Conservation (phyloP, 495 filamentous ascomycete species). For the Trichocladium uniseriatum region DNA sequence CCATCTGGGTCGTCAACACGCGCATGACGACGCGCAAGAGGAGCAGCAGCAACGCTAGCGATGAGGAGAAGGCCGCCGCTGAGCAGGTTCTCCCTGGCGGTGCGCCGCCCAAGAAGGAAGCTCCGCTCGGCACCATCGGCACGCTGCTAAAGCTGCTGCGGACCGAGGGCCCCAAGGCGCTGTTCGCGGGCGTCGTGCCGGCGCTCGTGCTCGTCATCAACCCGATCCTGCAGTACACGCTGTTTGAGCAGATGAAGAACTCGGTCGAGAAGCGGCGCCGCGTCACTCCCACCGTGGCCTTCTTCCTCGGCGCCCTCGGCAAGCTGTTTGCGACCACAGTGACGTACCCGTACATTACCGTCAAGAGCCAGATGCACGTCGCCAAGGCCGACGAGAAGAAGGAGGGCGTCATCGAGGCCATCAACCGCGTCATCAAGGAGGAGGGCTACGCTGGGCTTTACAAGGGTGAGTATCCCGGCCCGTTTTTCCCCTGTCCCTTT, state of each 20-base stretch:
- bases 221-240: conserved; percentile 95
- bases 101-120: conserved; percentile 13
- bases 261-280: conserved; percentile 39
- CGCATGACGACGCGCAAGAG: conserved; percentile 86
- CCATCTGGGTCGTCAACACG: conserved; percentile 98
- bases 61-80: conserved; percentile 44
- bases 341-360: conserved; percentile 96
- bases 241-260: conserved; percentile 94
- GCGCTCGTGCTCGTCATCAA: conserved; percentile 93
- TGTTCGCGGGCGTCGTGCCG: conserved; percentile 89
- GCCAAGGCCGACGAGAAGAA: conserved; percentile 52
- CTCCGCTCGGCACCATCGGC: conserved; percentile 59
- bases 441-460: conserved; percentile 88
- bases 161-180: conserved; percentile 69
- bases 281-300: conserved; percentile 77
- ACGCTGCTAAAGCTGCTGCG: conserved; percentile 68
- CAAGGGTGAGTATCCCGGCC: conserved; percentile 54
- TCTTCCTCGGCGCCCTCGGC: conserved; percentile 83
- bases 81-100: conserved; percentile 15
- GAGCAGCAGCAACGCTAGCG: conserved; percentile 21
- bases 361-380: conserved; percentile 96
- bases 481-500: background rate
- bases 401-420: conserved; percentile 61
- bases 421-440: conserved; percentile 70
- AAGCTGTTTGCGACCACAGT: conserved; percentile 89